Percentiles rank a stretch among this genome's conserved stretches.
Evolutionary conservation across 768 basidiomycete genomes (phyloP).

Genomic region (Boletus coccyginus): DNA sequence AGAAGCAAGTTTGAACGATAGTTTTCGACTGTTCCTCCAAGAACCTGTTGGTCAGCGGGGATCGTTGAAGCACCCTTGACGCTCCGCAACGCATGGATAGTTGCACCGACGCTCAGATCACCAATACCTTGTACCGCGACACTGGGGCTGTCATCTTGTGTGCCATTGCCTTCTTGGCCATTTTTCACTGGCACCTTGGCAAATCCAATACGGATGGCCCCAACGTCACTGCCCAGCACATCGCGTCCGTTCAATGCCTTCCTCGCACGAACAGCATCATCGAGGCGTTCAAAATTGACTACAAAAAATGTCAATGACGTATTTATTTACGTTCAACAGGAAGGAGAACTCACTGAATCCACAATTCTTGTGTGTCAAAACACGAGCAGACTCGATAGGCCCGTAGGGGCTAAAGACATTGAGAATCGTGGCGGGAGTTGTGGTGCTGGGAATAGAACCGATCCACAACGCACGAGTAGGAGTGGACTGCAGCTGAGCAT

Average conservation of each 20-base stretch:
- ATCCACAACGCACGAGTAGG: conserved; percentile 98
- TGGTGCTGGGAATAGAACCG: conserved; percentile 93
- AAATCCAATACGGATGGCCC: conserved; percentile 95
- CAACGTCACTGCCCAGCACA: conserved; percentile 93
- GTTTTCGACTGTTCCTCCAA: conserved; percentile 90
- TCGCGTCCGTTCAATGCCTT: conserved; percentile 96
- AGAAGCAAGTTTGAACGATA: conserved; percentile 89
- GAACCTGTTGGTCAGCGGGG: conserved; percentile 90
- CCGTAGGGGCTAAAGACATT: conserved; percentile 98
- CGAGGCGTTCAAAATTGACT: conserved; percentile 97
- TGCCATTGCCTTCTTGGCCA: conserved; percentile 58
- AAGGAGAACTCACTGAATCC: conserved; percentile 65
- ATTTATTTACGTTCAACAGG: not conserved
- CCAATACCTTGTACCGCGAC: conserved; percentile 79
- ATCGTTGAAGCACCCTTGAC: conserved; percentile 92
- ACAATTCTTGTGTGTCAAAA: conserved; percentile 96
- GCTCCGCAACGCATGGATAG: conserved; percentile 81
- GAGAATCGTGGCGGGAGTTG: conserved; percentile 90
- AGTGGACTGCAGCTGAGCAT: conserved; percentile 83
- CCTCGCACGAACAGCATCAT: conserved; percentile 93
- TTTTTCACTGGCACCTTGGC: conserved; percentile 95
- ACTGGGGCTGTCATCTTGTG: conserved; percentile 60
- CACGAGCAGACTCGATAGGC: conserved; percentile 94
- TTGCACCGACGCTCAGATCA: conserved; percentile 81
- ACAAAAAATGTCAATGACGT: conserved; percentile 6